Evolutionary conservation across 2,329 filamentous ascomycete genomes (phyloP), one percentile per base, ranked within the genome.

Genomic region (Fusarium coffeatum): DNA sequence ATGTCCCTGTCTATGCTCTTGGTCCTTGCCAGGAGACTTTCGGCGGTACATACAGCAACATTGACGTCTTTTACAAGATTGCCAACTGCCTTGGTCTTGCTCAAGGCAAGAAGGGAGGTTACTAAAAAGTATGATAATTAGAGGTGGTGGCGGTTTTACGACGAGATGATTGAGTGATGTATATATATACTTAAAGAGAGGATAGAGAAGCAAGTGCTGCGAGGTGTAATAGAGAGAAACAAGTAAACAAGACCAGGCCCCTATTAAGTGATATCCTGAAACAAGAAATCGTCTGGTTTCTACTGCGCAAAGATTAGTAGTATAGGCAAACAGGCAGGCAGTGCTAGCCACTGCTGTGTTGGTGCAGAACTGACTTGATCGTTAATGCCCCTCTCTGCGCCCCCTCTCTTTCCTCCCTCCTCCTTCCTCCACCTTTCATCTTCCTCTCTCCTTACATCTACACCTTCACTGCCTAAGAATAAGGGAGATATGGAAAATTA

Each of bases 11-110:
- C 22, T 95, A 92, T 74, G 91, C 92, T 2, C 86, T 87, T 83
- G 93, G 93, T 0, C 93, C 93, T 8, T 95, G 93, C 81, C 90
- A 93, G 78, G 90, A 93, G 74, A 81, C 86, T 16, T 96, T 96
- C 77, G 88, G 89, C 7, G 91, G 92, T 58, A 87, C 90, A 6
- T 93, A 89, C 71, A 89, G 84, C 78, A 92, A 89, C 76, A 86
- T 92, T 47, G 91, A 93, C 68, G 83, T 93, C 69, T 93, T 93
- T 74, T 93, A 89, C 81, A 89, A 90, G 78, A 92, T 93, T 76
- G 88, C 90, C 16, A 84, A 85, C 70, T 93, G 90, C 74, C 81
- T 93, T 57, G 90, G 90, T 48, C 80, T 91, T 43, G 80, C 78
- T 6, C 76, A 70, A 30, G 74, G 73, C 32, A 67, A 68, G 30